Evolutionary conservation across 2,329 filamentous ascomycete species (phyloP).

Genomic region (Trichoderma cornu-damae): DNA sequence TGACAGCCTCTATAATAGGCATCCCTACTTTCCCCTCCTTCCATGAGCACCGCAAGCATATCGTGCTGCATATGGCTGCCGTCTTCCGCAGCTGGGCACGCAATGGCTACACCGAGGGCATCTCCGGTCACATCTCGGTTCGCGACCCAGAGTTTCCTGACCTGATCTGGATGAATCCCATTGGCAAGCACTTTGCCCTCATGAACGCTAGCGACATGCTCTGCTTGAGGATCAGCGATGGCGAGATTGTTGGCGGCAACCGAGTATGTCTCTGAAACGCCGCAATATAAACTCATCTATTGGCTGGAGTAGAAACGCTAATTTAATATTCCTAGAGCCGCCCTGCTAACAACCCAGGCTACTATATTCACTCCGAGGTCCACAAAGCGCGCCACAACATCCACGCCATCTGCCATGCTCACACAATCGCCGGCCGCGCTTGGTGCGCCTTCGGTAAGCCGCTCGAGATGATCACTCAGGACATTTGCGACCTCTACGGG

Average conservation of each 20-base stretch:
- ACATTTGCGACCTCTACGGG: conserved; percentile 59
- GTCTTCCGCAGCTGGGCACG: conserved; percentile 42
- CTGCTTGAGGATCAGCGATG: conserved; percentile 51
- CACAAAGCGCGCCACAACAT: conserved; percentile 62
- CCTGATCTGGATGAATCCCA: conserved; percentile 66
- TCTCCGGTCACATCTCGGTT: conserved; percentile 56
- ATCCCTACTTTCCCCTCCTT: conserved; percentile 41
- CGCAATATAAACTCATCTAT: not conserved
- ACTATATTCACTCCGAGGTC: conserved; percentile 63
- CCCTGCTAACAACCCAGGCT: conserved; percentile 63
- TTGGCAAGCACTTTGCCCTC: conserved; percentile 62
- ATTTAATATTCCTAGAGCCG: conserved; percentile 31
- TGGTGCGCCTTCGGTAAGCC: conserved; percentile 61
- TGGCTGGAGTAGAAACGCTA: not conserved
- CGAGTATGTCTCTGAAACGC: conserved; percentile 29
- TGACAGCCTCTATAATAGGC: conserved; percentile 25
- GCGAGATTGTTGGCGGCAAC: conserved; percentile 61
- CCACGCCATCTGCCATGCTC: conserved; percentile 63
- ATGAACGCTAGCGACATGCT: conserved; percentile 65
- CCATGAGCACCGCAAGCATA: conserved; percentile 53
- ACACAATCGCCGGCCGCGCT: conserved; percentile 61
- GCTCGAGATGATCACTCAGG: conserved; percentile 67
- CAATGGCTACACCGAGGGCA: conserved; percentile 29
- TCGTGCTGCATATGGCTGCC: conserved; percentile 60
- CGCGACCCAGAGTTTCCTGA: conserved; percentile 58